phyloP scores from a whole-genome alignment of 1,139 yeast species.

The Candida anutae region DNA sequence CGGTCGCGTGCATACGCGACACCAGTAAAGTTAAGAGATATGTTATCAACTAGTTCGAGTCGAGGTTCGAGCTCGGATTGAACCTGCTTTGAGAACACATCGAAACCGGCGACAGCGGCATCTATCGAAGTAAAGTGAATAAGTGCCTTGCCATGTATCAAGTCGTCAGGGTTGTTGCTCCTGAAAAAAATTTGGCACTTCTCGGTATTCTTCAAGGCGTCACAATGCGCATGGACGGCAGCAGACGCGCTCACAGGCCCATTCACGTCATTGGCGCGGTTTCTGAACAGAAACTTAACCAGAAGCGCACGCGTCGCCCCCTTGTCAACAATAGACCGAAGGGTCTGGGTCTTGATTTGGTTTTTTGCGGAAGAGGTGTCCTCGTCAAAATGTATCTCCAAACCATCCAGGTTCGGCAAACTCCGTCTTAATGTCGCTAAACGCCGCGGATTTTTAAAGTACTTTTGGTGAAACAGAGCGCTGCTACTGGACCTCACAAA shows the following conservation, averaged over 20 bases:
- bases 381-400: constrained; percentile 28
- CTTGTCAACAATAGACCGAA: constrained; percentile 33
- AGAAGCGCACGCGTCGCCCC: constrained; percentile 31
- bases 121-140: constrained; percentile 37
- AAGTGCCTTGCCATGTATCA: constrained; percentile 9
- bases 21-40: too few relatives aligned
- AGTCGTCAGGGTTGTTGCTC: constrained; percentile 3
- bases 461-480: constrained; percentile 27
- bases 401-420: constrained; percentile 22
- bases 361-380: constrained; percentile 18
- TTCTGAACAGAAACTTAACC: constrained; percentile 9
- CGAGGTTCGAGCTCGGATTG: too few relatives aligned
- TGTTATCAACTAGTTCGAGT: too few relatives aligned
- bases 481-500: constrained; percentile 32
- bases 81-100: too few relatives aligned
- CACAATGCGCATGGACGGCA: too few relatives aligned
- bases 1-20: too few relatives aligned
- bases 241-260: too few relatives aligned
- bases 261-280: constrained; percentile 11
- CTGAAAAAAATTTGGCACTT: constrained; percentile 13
- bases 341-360: constrained; percentile 33
- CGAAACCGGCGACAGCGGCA: constrained; percentile 29
- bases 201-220: constrained; percentile 35
- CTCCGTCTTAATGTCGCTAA: constrained; percentile 18
- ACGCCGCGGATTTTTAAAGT: constrained; percentile 20